These are phyloP conservation scores for Leucocoprinus sp. DNA, from an alignment of 768 basidiomycete species.

Conservation along the genomic window DNA sequence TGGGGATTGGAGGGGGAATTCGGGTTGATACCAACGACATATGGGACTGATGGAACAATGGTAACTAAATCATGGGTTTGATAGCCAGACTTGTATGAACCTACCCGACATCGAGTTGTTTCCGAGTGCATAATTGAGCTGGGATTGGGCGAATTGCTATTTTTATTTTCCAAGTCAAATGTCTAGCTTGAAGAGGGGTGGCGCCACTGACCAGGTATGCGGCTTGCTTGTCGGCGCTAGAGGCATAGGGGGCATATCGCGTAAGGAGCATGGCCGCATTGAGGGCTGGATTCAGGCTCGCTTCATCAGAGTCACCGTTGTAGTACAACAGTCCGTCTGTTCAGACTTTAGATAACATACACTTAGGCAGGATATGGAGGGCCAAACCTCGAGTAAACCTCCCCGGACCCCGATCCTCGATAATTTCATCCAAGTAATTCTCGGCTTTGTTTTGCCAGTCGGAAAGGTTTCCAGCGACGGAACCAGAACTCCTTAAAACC, in stretches of 20 bases:
- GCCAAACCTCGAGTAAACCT: slow-evolving; percentile 54
- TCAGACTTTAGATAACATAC: background rate
- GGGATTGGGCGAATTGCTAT: slow-evolving; percentile 65
- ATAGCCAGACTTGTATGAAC: slow-evolving; percentile 11
- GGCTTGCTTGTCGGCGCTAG: slow-evolving; percentile 44
- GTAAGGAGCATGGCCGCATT: slow-evolving; percentile 80
- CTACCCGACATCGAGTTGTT: slow-evolving; percentile 84
- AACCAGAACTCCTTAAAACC: slow-evolving; percentile 49
- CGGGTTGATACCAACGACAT: slow-evolving; percentile 83
- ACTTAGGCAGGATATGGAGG: background rate
- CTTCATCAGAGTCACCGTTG: slow-evolving; percentile 73
- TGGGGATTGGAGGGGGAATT: slow-evolving; percentile 90
- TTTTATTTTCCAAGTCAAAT: background rate
- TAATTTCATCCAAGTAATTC: slow-evolving; percentile 63
- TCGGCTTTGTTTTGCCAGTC: slow-evolving; percentile 68
- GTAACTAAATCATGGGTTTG: background rate
- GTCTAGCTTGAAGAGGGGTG: background rate
- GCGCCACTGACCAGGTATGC: slow-evolving; percentile 49
- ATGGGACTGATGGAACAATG: slow-evolving; percentile 43
- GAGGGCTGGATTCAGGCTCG: slow-evolving; percentile 78
- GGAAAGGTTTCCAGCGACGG: slow-evolving; percentile 47
- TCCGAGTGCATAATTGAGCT: slow-evolving; percentile 78
- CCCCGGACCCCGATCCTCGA: slow-evolving; percentile 37
- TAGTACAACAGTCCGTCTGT: slow-evolving; percentile 78
- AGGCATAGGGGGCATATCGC: slow-evolving; percentile 69